phyloP scores from a whole-genome alignment of 768 basidiomycete genomes.

The Lyophyllum semitale region DNA sequence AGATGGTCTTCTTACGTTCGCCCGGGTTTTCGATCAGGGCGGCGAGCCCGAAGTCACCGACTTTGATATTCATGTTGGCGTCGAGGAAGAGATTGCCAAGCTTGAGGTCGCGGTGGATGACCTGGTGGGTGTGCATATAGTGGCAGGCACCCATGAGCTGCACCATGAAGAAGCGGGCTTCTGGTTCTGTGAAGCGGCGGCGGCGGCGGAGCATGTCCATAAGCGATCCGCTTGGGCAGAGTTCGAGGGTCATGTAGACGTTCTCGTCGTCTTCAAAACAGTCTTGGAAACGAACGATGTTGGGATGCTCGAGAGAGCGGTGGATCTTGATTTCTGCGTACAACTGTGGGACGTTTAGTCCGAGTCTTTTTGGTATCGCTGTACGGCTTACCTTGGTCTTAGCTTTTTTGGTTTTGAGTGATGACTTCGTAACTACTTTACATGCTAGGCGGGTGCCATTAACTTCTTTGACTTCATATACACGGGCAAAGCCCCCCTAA shows the following conservation, averaged over 20 bases:
- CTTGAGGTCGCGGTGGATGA: constrained; percentile 98
- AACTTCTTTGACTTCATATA: constrained; percentile 88
- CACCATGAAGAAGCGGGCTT: constrained; percentile 89
- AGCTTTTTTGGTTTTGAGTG: constrained; percentile 93
- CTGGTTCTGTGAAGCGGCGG: constrained; percentile 86
- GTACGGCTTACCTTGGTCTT: constrained; percentile 78
- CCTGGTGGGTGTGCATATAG: constrained; percentile 96
- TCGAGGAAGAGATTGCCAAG: constrained; percentile 95
- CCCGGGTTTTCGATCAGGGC: constrained; percentile 96
- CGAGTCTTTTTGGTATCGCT: neutral
- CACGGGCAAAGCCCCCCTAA: constrained; percentile 91
- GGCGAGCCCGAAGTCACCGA: constrained; percentile 96
- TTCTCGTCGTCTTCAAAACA: constrained; percentile 96
- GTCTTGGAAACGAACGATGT: constrained; percentile 89
- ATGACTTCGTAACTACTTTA: constrained; percentile 93
- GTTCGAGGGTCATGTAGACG: constrained; percentile 96
- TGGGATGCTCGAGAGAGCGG: constrained; percentile 84
- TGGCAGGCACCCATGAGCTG: constrained; percentile 95
- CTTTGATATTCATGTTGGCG: constrained; percentile 89
- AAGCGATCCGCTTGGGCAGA: constrained; percentile 86
- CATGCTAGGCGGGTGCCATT: constrained; percentile 72
- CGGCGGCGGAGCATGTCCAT: constrained; percentile 91
- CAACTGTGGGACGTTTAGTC: constrained; percentile 49
- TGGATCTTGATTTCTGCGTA: constrained; percentile 99
- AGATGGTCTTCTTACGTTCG: constrained; percentile 98